Conservation (phyloP, 2,329 filamentous ascomycete species). For the Lecanicillium sp. region DNA sequence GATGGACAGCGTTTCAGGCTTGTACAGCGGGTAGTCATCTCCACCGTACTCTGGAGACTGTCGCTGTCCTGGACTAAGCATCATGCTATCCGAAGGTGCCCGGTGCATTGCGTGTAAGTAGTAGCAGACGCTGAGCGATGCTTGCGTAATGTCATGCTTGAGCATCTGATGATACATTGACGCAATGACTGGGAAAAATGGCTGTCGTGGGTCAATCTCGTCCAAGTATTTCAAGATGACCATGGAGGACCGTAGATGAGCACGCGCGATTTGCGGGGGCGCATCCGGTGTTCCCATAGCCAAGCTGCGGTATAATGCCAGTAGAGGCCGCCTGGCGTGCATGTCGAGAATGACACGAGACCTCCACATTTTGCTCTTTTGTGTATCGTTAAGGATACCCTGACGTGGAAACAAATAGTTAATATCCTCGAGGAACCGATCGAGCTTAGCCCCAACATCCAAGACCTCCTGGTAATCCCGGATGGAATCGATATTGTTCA, state of each 20-base stretch:
- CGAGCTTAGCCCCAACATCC: constrained; percentile 47
- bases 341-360: constrained; percentile 47
- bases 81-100: constrained; percentile 24
- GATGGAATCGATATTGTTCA: constrained; percentile 46
- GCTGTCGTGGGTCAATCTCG: constrained; percentile 42
- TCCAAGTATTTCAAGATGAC: constrained; percentile 50
- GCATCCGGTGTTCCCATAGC: constrained; percentile 45
- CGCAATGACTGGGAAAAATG: constrained; percentile 41
- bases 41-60: constrained; percentile 28
- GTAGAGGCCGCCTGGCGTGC: constrained; percentile 46
- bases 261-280: constrained; percentile 44
- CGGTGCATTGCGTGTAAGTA: constrained; percentile 39
- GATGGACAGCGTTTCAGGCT: constrained; percentile 31
- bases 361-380: constrained; percentile 46
- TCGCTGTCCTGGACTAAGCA: constrained; percentile 26
- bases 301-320: constrained; percentile 50
- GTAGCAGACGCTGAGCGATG: constrained; percentile 49
- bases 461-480: constrained; percentile 49
- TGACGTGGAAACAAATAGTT: constrained; percentile 46
- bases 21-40: constrained; percentile 30
- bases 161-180: constrained; percentile 49
- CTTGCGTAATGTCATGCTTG: constrained; percentile 49
- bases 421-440: constrained; percentile 49
- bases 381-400: constrained; percentile 34
- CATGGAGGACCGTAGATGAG: constrained; percentile 50